Evolutionary conservation across 2,329 filamentous ascomycete genomes (phyloP).

Genomic region (Pseudocercospora crystallina): DNA sequence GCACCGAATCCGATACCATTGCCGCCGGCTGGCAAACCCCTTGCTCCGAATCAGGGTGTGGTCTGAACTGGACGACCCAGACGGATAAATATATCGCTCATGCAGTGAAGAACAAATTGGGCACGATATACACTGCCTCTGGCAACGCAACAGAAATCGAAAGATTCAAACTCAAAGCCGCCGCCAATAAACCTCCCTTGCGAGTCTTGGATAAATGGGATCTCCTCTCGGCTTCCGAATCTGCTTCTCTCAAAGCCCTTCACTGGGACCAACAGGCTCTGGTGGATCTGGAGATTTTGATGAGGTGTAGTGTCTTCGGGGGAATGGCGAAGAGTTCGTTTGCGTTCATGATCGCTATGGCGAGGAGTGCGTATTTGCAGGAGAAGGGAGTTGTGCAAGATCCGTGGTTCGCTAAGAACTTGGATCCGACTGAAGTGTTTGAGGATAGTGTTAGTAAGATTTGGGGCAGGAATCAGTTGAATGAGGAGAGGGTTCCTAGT

Average conservation of each 20-base stretch:
- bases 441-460: conserved; percentile 23
- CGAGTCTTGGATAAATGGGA: conserved; percentile 46
- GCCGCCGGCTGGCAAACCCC: conserved; percentile 26
- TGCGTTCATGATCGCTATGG: conserved; percentile 47
- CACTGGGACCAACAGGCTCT: conserved; percentile 50
- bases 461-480: conserved; percentile 22
- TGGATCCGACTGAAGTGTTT: conserved; percentile 15
- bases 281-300: conserved; percentile 51
- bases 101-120: conserved; percentile 26
- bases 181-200: conserved; percentile 31
- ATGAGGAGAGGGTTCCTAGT: conserved; percentile 17
- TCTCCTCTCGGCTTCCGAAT: conserved; percentile 40
- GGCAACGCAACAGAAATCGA: conserved; percentile 40
- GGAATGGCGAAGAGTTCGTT: conserved; percentile 46
- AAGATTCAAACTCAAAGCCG: conserved; percentile 38
- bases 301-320: conserved; percentile 44
- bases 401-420: conserved; percentile 6
- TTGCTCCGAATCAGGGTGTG: neutral
- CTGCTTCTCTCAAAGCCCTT: conserved; percentile 36
- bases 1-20: conserved; percentile 35
- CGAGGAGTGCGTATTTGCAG: conserved; percentile 33
- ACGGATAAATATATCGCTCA: conserved; percentile 36
- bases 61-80: conserved; percentile 34
- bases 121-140: conserved; percentile 43
- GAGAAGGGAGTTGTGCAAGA: conserved; percentile 7